Percentiles rank a stretch among this genome's conserved stretches.
Conservation (phyloP, 129 eudicot genomes). For the Dittrichia graveolens region DNA sequence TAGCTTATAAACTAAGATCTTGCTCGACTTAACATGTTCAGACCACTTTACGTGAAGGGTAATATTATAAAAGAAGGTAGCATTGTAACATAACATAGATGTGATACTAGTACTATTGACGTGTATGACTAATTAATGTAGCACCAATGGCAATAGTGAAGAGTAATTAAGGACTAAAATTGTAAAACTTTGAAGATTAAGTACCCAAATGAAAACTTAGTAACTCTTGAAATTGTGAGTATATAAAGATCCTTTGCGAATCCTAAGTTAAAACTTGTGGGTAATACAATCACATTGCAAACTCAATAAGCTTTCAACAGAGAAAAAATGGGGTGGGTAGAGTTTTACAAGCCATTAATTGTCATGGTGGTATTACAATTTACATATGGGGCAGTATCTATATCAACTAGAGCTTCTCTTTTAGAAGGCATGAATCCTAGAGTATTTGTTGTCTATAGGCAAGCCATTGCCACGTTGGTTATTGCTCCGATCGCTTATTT, state of each 20-base stretch:
- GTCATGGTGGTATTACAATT: constrained; percentile 69
- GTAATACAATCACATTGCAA: constrained; percentile 24
- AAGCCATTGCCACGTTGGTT: constrained; percentile 60
- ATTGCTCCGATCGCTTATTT: constrained; percentile 68
- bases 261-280: constrained; percentile 27
- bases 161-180: constrained; percentile 21
- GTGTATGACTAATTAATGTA: neutral
- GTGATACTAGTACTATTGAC: neutral
- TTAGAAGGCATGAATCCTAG: constrained; percentile 80
- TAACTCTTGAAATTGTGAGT: constrained; percentile 8
- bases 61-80: neutral
- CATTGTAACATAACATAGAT: neutral
- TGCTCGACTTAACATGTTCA: no score
- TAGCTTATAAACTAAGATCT: no score
- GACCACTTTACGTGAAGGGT: no score
- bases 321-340: constrained; percentile 30
- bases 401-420: constrained; percentile 68
- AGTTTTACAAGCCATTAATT: constrained; percentile 56
- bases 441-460: constrained; percentile 83
- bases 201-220: constrained; percentile 12
- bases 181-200: neutral
- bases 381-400: constrained; percentile 57
- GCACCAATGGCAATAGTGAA: neutral
- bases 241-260: constrained; percentile 29
- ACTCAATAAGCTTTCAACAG: constrained; percentile 16